phyloP scores from a whole-genome alignment of 352 stramenopile species.

The Achlya hypogyna region DNA sequence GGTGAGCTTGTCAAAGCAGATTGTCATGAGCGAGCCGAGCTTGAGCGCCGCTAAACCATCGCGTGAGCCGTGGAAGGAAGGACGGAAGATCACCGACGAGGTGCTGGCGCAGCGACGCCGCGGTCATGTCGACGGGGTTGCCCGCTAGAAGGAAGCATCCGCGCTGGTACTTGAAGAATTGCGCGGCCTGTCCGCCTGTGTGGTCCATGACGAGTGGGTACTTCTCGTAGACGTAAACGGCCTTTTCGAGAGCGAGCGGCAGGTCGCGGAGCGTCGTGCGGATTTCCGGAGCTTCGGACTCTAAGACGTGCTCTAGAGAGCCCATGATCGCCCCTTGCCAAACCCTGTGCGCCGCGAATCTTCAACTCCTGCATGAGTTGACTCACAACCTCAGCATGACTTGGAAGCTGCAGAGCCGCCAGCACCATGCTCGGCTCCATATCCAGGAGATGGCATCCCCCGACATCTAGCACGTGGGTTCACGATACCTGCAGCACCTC shows the following conservation, averaged over 20 bases:
- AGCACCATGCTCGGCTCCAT: slow-evolving; percentile 18
- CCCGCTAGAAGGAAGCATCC: slow-evolving; percentile 69
- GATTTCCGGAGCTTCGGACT: slow-evolving; percentile 19
- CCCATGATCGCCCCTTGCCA: too few species aligned
- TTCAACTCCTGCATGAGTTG: background rate
- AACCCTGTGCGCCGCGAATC: background rate
- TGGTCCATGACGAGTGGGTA: slow-evolving; percentile 83
- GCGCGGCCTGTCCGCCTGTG: slow-evolving; percentile 48
- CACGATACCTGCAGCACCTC: background rate
- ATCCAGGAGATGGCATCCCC: background rate
- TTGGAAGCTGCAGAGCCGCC: background rate
- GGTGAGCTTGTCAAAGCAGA: slow-evolving; percentile 65
- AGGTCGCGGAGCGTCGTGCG: slow-evolving; percentile 68
- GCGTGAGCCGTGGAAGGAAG: background rate
- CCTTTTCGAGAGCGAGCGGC: slow-evolving; percentile 75
- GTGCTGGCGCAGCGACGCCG: slow-evolving; percentile 51
- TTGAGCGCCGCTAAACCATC: slow-evolving; percentile 31
- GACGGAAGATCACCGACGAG: slow-evolving; percentile 35
- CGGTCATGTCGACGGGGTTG: slow-evolving; percentile 59
- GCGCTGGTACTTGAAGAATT: slow-evolving; percentile 87
- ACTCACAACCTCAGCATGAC: background rate
- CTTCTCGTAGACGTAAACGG: slow-evolving; percentile 78
- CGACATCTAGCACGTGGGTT: background rate
- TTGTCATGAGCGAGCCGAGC: slow-evolving; percentile 57
- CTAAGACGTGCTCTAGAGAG: too few species aligned